Evolutionary conservation across 1,139 yeast species (phyloP).

Genomic region (Yamadazyma mexicana): DNA sequence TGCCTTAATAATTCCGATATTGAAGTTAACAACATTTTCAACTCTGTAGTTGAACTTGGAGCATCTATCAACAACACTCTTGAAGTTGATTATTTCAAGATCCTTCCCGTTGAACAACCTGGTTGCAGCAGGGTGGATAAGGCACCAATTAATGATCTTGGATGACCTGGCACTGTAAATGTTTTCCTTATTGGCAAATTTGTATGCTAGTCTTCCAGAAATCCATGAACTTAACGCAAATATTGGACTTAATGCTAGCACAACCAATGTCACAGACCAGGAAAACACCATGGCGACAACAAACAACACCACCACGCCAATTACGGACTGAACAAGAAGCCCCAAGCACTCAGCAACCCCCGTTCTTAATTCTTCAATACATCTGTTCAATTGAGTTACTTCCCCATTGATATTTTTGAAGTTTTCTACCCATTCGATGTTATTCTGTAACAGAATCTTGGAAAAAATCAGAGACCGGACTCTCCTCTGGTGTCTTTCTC

Average conservation of each 20-base stretch:
- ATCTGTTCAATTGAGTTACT: constrained; percentile 64
- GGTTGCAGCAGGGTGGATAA: constrained; percentile 59
- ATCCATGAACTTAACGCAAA: constrained; percentile 50
- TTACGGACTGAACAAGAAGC: constrained; percentile 49
- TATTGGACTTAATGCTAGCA: constrained; percentile 71
- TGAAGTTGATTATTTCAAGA: constrained; percentile 50
- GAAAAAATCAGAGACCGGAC: constrained; percentile 41
- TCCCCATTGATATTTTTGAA: constrained; percentile 59
- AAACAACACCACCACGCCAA: constrained; percentile 56
- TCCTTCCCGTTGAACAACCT: constrained; percentile 60
- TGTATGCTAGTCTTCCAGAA: constrained; percentile 54
- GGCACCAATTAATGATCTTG: constrained; percentile 67
- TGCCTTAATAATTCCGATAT: constrained; percentile 57
- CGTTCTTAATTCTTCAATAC: constrained; percentile 73
- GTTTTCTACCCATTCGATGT: constrained; percentile 60
- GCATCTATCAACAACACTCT: constrained; percentile 38
- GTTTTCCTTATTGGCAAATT: constrained; percentile 59
- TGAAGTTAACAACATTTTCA: constrained; percentile 53
- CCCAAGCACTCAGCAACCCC: constrained; percentile 73
- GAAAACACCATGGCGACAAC: constrained; percentile 72
- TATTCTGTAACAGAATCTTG: constrained; percentile 13
- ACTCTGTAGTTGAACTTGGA: constrained; percentile 48
- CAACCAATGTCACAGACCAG: constrained; percentile 80
- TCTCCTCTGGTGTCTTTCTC: constrained; percentile 67
- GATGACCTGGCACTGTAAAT: constrained; percentile 54